Evolutionary conservation across 2,329 filamentous ascomycete species (phyloP), one percentile per base, ranked within the genome.

Genomic region (Hymenoscyphus repandus): DNA sequence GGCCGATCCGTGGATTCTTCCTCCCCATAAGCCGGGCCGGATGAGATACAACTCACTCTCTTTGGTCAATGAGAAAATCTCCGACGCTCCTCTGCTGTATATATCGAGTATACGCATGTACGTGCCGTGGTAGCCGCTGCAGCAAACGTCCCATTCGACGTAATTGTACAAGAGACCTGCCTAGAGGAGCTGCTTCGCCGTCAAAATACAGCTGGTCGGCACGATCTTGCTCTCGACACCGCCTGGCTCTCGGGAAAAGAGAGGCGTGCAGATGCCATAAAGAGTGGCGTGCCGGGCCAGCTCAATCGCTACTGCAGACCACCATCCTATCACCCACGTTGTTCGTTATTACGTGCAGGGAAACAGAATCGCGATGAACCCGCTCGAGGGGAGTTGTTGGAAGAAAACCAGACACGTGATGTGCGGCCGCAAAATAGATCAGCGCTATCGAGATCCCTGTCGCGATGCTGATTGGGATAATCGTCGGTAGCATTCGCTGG

Each of bases 261-360:
- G 5, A 40, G 22, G 22, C 22, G 22, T 27, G 22, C 22, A 27
- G 22, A 27, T 27, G 22, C 22, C 22, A 27, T 27, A 7, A 27
- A 27, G 22, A 27, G 22, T 27, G 22, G 22, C 22, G 7, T 27
- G 22, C 22, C 22, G 22, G 6, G 38, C 38, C 38, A 40, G 38
- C 38, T 40, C 38, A 40, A 40, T 18, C 6, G 13, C 38, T 11
- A 6, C 38, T 40, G 15, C 38, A 40, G 38, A 11, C 10, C 41
- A 31, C 32, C 44, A 47, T 50, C 47, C 51, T 50, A 53, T 50
- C 51, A 50, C 39, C 51, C 51, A 50, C 51, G 47, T 50, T 53
- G 32, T 46, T 38, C 33, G 47, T 17, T 50, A 50, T 36, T 34
- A 48, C 38, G 27, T 49, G 46, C 46, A 41, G 46, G 20, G 30